Base-by-base conservation (phyloP, 139 green algal genomes). In the Nannochloris sp. region DNA sequence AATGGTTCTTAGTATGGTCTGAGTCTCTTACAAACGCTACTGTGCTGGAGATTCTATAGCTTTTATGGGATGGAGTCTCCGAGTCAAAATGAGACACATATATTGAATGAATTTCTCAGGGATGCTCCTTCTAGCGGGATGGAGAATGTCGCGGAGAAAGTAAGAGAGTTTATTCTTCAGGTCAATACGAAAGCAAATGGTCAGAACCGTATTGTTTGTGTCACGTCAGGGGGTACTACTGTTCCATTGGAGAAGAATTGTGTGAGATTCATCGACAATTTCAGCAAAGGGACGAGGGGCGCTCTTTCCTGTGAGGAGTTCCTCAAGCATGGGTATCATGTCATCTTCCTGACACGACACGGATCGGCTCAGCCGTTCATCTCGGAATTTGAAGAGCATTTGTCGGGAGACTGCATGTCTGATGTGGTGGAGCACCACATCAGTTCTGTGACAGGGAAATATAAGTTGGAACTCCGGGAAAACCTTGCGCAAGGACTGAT, bases 251-350 rank as follows among this genome's bases (percentile, higher is more conserved):
- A 99, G 73, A 69, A 79, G 36, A 83, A 83, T 44, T 97, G 88
- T 58, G 91, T 99, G 8, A 79, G 94, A 4, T 97, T 97, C 67
- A 93, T 99, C 24, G 94, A 99, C 72, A 99, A 99, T 75, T 98
- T 99, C 70, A 88, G 73, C 50, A 80, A 77, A 1, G 93, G 93
- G 0, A 94, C 79, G 1, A 66, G 93, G 0, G 92, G 92, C 1
- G 92, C 92, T 1, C 56, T 93, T 15, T 95, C 86, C 1, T 75
- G 80, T 1, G 91, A 99, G 74, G 58, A 85, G 23, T 90, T 95
- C 34, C 53, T 96, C 19, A 31, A 84, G 78, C 74, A 73, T 1
- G 92, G 90, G 21, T 98, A 98, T 53, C 80, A 80, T 1, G 93
- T 98, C 5, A 85, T 99, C 14, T 96, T 96, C 63, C 69, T 99